phyloP scores from a whole-genome alignment of 768 basidiomycete species.

The Tricholoma bakamatsutake region DNA sequence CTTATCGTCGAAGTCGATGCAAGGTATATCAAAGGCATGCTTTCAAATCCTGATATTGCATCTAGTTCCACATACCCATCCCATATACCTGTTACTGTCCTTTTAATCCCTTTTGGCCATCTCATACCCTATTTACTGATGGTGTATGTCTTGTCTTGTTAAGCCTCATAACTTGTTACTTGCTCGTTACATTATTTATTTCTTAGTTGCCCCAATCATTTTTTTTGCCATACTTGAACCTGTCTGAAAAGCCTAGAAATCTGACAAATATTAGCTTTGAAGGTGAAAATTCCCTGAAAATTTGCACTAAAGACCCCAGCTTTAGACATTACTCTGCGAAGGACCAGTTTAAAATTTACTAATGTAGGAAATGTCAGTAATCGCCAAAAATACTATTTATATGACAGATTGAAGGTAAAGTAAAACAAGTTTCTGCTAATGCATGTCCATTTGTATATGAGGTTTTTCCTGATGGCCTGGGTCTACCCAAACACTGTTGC shows the following conservation, averaged over 20 bases:
- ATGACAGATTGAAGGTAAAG: background rate
- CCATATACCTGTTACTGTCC: background rate
- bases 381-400: background rate
- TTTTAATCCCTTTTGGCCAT: background rate
- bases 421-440: background rate
- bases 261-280: background rate
- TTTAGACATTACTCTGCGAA: background rate
- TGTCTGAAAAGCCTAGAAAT: too few relatives aligned
- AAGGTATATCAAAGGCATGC: too few relatives aligned
- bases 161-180: background rate
- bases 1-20: too few relatives aligned
- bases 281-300: background rate
- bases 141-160: background rate
- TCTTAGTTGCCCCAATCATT: too few relatives aligned
- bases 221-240: too few relatives aligned
- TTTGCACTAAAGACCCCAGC: background rate
- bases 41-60: too few relatives aligned
- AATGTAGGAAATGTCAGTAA: background rate
- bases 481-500: slow-evolving; percentile 46
- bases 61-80: too few relatives aligned
- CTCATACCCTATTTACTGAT: too few relatives aligned
- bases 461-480: slow-evolving; percentile 14
- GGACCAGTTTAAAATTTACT: background rate
- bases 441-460: background rate
- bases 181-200: too few relatives aligned